A percentile compares a stretch with the other conserved stretches of the same genome.
phyloP scores from a whole-genome alignment of 208 protist genomes.

The Crithidia fasciculata region DNA sequence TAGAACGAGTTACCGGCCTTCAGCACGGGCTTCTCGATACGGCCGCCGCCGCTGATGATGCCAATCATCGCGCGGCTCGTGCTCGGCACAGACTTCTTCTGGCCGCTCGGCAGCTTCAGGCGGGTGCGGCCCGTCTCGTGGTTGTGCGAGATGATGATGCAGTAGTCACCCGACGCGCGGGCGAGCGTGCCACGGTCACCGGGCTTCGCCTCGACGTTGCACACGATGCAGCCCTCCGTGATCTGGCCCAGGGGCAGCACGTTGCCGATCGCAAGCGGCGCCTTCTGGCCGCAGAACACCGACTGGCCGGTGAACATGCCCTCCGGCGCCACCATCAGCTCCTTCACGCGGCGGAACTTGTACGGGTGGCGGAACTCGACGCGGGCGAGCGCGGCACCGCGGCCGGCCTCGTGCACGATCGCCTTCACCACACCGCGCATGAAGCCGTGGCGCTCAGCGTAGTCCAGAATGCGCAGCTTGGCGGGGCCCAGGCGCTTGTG shows the following conservation, averaged over 20 bases:
- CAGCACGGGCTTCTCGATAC: conserved; percentile 99
- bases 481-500: conserved; percentile 96
- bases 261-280: conserved; percentile 97
- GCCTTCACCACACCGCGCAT: conserved; percentile 90
- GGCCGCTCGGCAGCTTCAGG: conserved; percentile 98
- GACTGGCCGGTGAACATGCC: conserved; percentile 99
- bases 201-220: conserved; percentile 98
- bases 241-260: conserved; percentile 96
- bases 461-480: conserved; percentile 97
- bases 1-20: conserved; percentile 99
- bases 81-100: conserved; percentile 97
- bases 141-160: conserved; percentile 97
- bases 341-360: conserved; percentile 63
- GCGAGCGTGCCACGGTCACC: conserved; percentile 97
- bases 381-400: conserved; percentile 98
- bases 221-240: conserved; percentile 99
- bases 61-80: conserved; percentile 97
- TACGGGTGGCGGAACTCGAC: conserved; percentile 98
- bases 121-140: conserved; percentile 96
- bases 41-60: conserved; percentile 98
- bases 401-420: conserved; percentile 99
- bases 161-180: conserved; percentile 97
- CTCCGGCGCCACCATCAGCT: conserved; percentile 98
- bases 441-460: conserved; percentile 97
- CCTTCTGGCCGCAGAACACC: conserved; percentile 98